Evolutionary conservation across 1,139 yeast species (phyloP), one percentile per base, ranked within the genome.

Genomic region (Zygotorulaspora mrakii): DNA sequence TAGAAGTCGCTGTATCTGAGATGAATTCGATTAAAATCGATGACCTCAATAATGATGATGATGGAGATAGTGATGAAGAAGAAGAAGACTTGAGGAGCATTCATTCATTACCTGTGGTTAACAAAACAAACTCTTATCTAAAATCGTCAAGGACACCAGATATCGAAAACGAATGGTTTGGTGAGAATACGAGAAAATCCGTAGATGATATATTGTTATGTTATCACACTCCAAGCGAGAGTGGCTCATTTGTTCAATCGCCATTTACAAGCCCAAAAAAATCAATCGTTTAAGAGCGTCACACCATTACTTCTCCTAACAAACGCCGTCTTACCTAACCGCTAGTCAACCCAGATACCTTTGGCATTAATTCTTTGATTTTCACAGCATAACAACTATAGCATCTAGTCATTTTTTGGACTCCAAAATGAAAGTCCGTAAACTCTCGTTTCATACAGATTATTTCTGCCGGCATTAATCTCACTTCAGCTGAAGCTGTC

Each of bases 191-290:
- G 6, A 47, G 57, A 23, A 47, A 48, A 21, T 56, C 61, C 9
- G 52, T 57, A 6, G 61, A 57, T 33, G 62, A 57, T 31, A 50
- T 57, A n/a, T 43, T 57, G 7, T 42, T 47, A 21, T 57, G 54
- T 33, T 57, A 57, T 22, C 49, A 55, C 21, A 53, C 46, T 25
- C 37, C 48, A 10, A 51, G 54, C 40, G 51, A 50, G 24, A 47
- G 50, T 9, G 45, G 44, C 13, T 44, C 53, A 17, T 43, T 45
- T 4, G 29, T 35, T 12, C 31, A 40, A 13, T 11, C 35, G 16
- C 30, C 38, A 22, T 22, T 34, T 13, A 12, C 31, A 5, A 28
- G 31, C 21, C 31, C 31, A 16, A 11, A 10, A 20, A 20, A 20
- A 20, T 9, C 22, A 9, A 6, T 20, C 22, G 6, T 20, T n/a